These are phyloP conservation scores for Corymbia calophylla DNA, from an alignment of 441 rosid genomes.

Conservation along the genomic window DNA sequence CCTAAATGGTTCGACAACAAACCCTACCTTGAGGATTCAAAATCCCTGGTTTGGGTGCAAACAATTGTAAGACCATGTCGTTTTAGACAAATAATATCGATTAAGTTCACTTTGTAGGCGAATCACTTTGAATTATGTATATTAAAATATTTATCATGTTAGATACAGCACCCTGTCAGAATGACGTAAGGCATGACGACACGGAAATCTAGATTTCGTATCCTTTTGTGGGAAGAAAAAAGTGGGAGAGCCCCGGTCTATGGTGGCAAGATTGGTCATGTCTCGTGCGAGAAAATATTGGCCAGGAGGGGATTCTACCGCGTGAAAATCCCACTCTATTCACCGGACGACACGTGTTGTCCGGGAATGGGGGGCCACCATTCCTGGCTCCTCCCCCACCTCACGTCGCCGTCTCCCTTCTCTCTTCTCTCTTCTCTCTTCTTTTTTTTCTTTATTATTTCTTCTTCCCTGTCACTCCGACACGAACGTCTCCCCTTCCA, in stretches of 20 bases:
- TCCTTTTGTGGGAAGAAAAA: background rate
- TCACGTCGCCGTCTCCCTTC: no score
- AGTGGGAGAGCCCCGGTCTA: fast-evolving
- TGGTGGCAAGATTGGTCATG: background rate
- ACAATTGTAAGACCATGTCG: fast-evolving
- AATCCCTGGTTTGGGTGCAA: background rate
- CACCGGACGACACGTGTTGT: no score
- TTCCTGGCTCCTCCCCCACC: no score
- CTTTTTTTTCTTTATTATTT: no score
- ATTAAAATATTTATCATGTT: background rate
- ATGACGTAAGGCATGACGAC: background rate
- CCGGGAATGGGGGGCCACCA: no score
- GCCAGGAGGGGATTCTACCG: no score
- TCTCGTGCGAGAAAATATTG: no score
- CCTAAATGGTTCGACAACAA: background rate
- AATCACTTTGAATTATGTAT: background rate
- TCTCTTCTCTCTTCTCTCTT: no score
- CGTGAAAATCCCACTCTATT: no score
- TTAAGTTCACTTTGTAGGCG: background rate
- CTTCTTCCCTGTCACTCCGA: no score
- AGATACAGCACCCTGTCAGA: background rate
- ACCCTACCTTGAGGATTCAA: background rate
- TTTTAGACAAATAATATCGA: fast-evolving
- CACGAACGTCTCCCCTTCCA: no score
- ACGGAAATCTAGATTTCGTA: background rate